Evolutionary conservation across 345 rosid genomes (phyloP).

Genomic region (Euphorbia pulcherrima): DNA sequence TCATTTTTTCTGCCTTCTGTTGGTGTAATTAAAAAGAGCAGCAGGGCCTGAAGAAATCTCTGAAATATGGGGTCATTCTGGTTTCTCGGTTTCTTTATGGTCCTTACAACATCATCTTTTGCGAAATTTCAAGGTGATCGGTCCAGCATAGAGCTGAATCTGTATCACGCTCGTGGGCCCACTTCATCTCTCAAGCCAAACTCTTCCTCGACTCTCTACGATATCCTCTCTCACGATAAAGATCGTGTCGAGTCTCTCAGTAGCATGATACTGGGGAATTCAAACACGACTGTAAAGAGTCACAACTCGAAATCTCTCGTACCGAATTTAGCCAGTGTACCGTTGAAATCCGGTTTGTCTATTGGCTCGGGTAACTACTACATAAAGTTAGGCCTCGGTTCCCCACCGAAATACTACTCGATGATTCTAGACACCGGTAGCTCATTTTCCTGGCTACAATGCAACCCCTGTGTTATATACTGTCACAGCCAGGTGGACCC

Average conservation of each 20-base stretch:
- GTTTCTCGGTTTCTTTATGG: constrained; percentile 18
- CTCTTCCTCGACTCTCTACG: constrained; percentile 15
- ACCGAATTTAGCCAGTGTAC: constrained; percentile 23
- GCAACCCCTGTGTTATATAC: constrained; percentile 34
- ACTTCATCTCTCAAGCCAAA: constrained; percentile 17
- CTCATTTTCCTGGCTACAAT: constrained; percentile 53
- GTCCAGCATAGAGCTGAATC: constrained; percentile 17
- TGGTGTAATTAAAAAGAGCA: neutral
- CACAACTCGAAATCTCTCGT: constrained; percentile 18
- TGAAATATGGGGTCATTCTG: constrained; percentile 17
- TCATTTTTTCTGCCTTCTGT: neutral
- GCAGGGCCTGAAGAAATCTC: neutral
- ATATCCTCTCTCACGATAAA: constrained; percentile 31
- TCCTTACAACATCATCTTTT: constrained; percentile 20
- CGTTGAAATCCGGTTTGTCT: constrained; percentile 32
- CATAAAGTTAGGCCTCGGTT: constrained; percentile 40
- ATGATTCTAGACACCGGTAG: constrained; percentile 54
- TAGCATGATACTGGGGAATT: constrained; percentile 20
- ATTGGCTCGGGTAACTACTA: constrained; percentile 41
- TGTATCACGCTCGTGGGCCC: constrained; percentile 30
- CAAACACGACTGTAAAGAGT: neutral
- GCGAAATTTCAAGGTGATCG: constrained; percentile 22
- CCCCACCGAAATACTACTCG: constrained; percentile 39
- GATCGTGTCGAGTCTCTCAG: constrained; percentile 25
- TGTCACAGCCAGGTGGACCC: constrained; percentile 45